Conservation (phyloP, 345 rosid species). For the Melastoma malabathricum region DNA sequence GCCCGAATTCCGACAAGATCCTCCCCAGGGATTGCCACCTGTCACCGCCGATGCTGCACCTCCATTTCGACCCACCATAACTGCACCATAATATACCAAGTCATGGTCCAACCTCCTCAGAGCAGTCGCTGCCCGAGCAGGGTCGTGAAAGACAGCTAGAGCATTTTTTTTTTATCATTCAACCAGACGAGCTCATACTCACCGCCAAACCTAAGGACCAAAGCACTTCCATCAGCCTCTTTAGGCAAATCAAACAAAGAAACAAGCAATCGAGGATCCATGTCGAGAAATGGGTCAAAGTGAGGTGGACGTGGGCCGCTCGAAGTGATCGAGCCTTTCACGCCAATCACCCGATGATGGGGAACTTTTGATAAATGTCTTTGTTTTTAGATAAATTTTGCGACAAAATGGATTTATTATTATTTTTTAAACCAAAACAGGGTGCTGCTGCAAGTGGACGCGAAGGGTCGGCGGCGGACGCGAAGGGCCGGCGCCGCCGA, state of each 20-base stretch:
- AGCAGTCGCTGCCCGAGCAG: slow-evolving; percentile 95
- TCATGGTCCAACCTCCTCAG: slow-evolving; percentile 94
- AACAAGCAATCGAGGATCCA: slow-evolving; percentile 93
- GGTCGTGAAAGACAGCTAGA: slow-evolving; percentile 76
- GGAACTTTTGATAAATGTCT: slow-evolving; percentile 83
- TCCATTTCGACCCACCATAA: slow-evolving; percentile 31
- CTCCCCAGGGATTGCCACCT: slow-evolving; percentile 52
- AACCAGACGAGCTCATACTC: slow-evolving; percentile 92
- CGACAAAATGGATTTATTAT: too few relatives aligned
- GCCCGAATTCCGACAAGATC: slow-evolving; percentile 8
- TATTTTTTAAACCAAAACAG: too few relatives aligned
- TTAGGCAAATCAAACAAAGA: slow-evolving; percentile 80
- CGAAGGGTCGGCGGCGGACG: too few relatives aligned
- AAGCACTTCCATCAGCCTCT: slow-evolving; percentile 71
- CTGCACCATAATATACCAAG: slow-evolving; percentile 67
- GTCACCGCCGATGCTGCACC: slow-evolving; percentile 18
- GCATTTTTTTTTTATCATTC: slow-evolving; percentile 95
- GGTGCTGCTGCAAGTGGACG: too few relatives aligned
- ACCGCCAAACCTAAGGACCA: slow-evolving; percentile 87
- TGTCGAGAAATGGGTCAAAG: slow-evolving; percentile 72
- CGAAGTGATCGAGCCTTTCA: slow-evolving; percentile 36
- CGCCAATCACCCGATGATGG: slow-evolving; percentile 59
- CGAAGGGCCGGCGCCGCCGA: too few relatives aligned
- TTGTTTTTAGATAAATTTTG: too few relatives aligned
- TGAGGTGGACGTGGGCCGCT: slow-evolving; percentile 36